Base-by-base conservation (phyloP, 2,329 filamentous ascomycete species). In the Aspergillus fijiensis region DNA sequence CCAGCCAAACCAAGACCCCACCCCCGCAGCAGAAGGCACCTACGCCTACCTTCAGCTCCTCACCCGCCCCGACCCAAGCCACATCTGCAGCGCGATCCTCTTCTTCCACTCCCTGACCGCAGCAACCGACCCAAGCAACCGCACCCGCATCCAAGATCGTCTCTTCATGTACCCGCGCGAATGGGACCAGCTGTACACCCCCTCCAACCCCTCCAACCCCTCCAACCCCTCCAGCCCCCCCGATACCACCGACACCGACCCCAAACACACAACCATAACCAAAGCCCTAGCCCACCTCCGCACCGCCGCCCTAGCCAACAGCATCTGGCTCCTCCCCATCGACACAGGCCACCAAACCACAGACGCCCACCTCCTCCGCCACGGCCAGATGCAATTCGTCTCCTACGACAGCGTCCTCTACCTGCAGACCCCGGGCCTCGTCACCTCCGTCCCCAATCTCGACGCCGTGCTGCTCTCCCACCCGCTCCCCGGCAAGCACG, bases 101-200 rank as follows among this genome's bases (percentile, higher is more conserved):
- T 77, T 81, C 65, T 79, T 78, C 62, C 78, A 77, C 64, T 69
- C 70, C 19, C 68, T 80, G 39, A 35, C 33, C 12, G 33, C 11
- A 35, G 62, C 72, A 0, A 70, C 68, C 2, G 14, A 27, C 27
- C 7, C 27, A 2, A 29, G 7, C 2, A 74, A 76, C 31, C 67
- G 67, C 56, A 73, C 72, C 5, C 69, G 63, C 14, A 58, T 75
- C 25, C 71, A 77, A 42, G 77, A 79, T 42, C 75, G 76, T 11
- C 67, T 81, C n/a, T 76, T 80, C 51, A 74, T 81, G 63, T 81
- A 81, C 63, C 79, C 79, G 7, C 69, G 74, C 58, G 75, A 77
- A 61, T 80, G 79, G 79, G 79, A 81, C 57, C 27, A 29, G 55
- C 65, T 16, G 70, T 69, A 65, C 65, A 65, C 29, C 60, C 64